Evolutionary conservation across 768 basidiomycete genomes (phyloP).

Genomic region (Tricholoma terreum): DNA sequence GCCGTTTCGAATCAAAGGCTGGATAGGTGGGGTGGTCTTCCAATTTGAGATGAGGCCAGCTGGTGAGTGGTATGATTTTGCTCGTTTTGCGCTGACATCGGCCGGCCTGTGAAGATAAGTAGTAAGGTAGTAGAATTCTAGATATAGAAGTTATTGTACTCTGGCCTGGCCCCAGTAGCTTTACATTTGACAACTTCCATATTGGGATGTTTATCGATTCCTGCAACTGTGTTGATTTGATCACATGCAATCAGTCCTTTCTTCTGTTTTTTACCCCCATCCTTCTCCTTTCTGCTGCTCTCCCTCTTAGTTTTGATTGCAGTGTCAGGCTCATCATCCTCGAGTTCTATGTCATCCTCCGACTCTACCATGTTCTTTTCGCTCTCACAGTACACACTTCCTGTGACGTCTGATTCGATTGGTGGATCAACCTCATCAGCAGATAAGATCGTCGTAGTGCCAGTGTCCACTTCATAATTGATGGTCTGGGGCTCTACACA

Average conservation of each 20-base stretch:
- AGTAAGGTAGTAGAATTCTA: neutral
- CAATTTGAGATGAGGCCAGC: neutral
- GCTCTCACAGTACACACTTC: neutral
- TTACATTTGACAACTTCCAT: neutral
- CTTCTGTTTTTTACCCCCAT: neutral
- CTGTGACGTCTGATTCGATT: neutral
- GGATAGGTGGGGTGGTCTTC: neutral
- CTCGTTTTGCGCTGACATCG: neutral
- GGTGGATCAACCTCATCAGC: no score
- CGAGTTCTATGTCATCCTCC: neutral
- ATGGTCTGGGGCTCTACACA: no score
- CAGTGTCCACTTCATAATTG: no score
- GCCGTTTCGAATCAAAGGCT: no score
- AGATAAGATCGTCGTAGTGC: no score
- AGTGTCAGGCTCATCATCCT: neutral
- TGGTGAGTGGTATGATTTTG: neutral
- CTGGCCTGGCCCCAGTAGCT: neutral
- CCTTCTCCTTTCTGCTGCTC: no score
- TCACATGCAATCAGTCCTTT: neutral
- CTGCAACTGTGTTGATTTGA: neutral
- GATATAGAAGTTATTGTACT: neutral
- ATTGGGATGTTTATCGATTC: neutral
- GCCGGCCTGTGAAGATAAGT: neutral
- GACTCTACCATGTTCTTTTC: neutral
- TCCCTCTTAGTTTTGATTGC: no score